phyloP scores from a whole-genome alignment of 352 stramenopile species.

The Pythium periplocum region DNA sequence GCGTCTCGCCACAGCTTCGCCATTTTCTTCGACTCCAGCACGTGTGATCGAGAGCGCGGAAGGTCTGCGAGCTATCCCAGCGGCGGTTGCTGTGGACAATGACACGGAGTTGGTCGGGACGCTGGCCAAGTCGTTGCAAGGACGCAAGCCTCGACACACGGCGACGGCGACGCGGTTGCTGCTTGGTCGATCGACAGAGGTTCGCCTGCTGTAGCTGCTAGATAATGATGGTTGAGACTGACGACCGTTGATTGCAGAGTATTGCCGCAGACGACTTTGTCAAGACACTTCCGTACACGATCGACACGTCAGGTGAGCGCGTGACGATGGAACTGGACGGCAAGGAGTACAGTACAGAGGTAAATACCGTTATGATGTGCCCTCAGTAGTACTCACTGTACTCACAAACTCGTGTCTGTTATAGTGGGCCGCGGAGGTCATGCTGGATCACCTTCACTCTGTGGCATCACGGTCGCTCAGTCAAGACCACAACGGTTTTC shows the following conservation, averaged over 20 bases:
- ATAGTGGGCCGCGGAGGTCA: conserved; percentile 55
- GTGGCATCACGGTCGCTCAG: conserved; percentile 39
- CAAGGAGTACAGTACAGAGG: conserved; percentile 54
- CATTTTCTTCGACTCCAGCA: conserved; percentile 14
- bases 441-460: conserved; percentile 49
- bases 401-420: background rate
- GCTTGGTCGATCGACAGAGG: conserved; percentile 21
- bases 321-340: conserved; percentile 43
- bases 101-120: conserved; percentile 42
- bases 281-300: conserved; percentile 34
- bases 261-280: conserved; percentile 25
- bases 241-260: conserved; percentile 3
- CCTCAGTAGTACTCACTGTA: too few relatives aligned
- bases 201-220: background rate
- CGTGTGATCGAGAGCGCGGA: conserved; percentile 58
- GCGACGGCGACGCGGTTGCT: conserved; percentile 47
- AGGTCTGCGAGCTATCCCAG: conserved; percentile 41
- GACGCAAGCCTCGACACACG: conserved; percentile 52
- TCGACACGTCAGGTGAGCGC: conserved; percentile 17
- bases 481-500: conserved; percentile 33
- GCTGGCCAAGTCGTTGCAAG: conserved; percentile 39
- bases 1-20: conserved; percentile 33
- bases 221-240: background rate
- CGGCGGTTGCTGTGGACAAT: conserved; percentile 58
- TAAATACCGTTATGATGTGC: conserved; percentile 6